A percentile compares a stretch with the other conserved stretches of the same genome.
Evolutionary conservation across 108 stramenopile species (phyloP).

Genomic region (Skeletonema menzelii): DNA sequence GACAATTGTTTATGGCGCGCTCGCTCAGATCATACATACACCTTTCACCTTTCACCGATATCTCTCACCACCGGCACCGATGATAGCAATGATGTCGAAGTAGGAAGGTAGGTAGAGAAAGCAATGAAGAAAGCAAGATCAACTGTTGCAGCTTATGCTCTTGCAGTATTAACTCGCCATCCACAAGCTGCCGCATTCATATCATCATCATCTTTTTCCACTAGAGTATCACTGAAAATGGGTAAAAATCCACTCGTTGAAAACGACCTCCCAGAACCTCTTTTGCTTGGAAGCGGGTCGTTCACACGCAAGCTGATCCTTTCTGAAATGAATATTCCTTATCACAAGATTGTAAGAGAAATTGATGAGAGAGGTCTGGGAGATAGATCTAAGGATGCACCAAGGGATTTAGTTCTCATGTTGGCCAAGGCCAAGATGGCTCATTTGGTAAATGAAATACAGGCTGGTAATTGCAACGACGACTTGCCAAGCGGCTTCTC

Average conservation of each 20-base stretch:
- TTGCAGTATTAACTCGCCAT: neutral
- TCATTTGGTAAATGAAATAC: conserved; percentile 19
- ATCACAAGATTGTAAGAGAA: conserved; percentile 60
- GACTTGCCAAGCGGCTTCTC: conserved; percentile 39
- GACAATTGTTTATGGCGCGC: too few relatives aligned
- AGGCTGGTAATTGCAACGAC: conserved; percentile 31
- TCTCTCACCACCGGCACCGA: too few relatives aligned
- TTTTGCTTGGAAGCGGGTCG: conserved; percentile 74
- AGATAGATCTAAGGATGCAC: conserved; percentile 50
- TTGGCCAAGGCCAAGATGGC: conserved; percentile 81
- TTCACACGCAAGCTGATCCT: conserved; percentile 85
- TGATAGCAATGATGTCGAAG: too few relatives aligned
- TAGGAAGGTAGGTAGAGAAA: too few relatives aligned
- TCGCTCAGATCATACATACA: too few relatives aligned
- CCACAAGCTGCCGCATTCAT: neutral
- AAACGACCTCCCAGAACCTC: conserved; percentile 56
- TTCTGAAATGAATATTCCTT: conserved; percentile 77
- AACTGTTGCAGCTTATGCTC: neutral
- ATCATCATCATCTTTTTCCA: neutral
- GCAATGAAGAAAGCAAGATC: conserved; percentile 1
- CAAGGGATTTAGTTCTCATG: conserved; percentile 54
- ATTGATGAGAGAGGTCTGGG: conserved; percentile 83
- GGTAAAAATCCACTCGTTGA: conserved; percentile 26
- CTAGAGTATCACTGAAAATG: neutral
- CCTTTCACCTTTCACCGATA: too few relatives aligned